Percentiles rank a stretch among this genome's conserved stretches.
phyloP scores from a whole-genome alignment of 2,329 filamentous ascomycete species.

The Aspergillus hiratsukae region DNA sequence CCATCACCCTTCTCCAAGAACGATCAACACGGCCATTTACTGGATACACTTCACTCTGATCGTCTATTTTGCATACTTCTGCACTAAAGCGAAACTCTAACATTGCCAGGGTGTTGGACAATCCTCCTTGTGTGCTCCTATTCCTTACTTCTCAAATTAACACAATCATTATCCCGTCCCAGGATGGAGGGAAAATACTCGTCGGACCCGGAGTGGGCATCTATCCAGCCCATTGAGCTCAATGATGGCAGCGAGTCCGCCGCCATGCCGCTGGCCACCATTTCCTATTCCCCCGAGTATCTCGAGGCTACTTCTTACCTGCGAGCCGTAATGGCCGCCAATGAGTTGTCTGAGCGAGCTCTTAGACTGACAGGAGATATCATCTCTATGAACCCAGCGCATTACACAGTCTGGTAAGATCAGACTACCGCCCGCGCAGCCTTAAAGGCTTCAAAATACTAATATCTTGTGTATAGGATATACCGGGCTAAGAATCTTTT shows the following conservation, averaged over 20 bases:
- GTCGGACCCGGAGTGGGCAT: slow-evolving; percentile 73
- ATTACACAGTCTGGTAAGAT: slow-evolving; percentile 89
- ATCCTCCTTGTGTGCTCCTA: background rate
- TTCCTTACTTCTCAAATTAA: background rate
- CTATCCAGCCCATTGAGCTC: slow-evolving; percentile 76
- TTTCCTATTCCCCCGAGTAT: slow-evolving; percentile 87
- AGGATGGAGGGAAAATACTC: slow-evolving; percentile 47
- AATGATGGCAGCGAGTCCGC: slow-evolving; percentile 62
- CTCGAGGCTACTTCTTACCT: slow-evolving; percentile 90
- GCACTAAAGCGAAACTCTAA: background rate
- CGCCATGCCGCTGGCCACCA: slow-evolving; percentile 71
- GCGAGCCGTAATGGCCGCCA: slow-evolving; percentile 82
- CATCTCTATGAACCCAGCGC: slow-evolving; percentile 88
- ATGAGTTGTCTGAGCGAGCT: slow-evolving; percentile 76
- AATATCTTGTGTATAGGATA: slow-evolving; percentile 48
- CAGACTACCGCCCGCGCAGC: background rate
- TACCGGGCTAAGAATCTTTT: slow-evolving; percentile 80
- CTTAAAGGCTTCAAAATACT: background rate
- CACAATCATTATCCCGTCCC: background rate
- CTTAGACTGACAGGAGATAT: slow-evolving; percentile 82
- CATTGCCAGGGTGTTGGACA: background rate
- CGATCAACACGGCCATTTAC: background rate
- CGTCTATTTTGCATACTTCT: background rate
- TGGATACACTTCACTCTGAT: background rate
- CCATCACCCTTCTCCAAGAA: background rate